Base-by-base conservation (phyloP, 257 asterid genomes). In the Primulina huaijiensis region DNA sequence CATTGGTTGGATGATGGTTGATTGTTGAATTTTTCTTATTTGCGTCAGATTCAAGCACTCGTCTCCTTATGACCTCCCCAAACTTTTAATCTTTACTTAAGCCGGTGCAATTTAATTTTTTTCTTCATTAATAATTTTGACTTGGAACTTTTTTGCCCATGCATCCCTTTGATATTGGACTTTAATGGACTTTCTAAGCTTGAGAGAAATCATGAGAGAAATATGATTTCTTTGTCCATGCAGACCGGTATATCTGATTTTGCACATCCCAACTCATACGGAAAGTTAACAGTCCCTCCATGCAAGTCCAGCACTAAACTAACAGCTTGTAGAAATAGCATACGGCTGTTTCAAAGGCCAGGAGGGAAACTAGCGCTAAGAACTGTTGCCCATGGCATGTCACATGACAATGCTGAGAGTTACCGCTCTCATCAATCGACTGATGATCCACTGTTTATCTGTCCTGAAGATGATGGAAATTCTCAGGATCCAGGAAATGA, bases 201-300 rank as follows among this genome's bases (percentile, higher is more conserved):
- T 65, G 38, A 17, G 38, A 53, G n/a, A 29, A 34, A 21, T 0
- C 76, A 67, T 61, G 38, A 11, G 38, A 53, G 21, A 29, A 34
- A 21, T 0, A 16, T 25, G 29, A 60, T 17, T 58, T 12, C 31
- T 75, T 75, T 60, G 62, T 57, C 62, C 76, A 33, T 75, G 77
- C 79, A 88, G 95, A 82, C 76, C 23, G 76, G 70, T 67, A 75
- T 79, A 71, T 79, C 83, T 58, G 83, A 82, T 71, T 46, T 58
- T 63, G 23, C 74, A 60, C 55, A 78, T 23, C 69, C 79, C 65
- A 67, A 64, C 67, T 74, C 72, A 34, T 25, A 59, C 60, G 83
- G 80, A 78, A 85, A 73, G 53, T 75, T 69, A 65, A 55, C 72
- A 35, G 61, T 62, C 69, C 67, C 70, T 67, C 77, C 79, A 1